These are phyloP conservation scores for Salvia rosmarinus DNA, from an alignment of 257 asterid genomes.

Conservation along the genomic window DNA sequence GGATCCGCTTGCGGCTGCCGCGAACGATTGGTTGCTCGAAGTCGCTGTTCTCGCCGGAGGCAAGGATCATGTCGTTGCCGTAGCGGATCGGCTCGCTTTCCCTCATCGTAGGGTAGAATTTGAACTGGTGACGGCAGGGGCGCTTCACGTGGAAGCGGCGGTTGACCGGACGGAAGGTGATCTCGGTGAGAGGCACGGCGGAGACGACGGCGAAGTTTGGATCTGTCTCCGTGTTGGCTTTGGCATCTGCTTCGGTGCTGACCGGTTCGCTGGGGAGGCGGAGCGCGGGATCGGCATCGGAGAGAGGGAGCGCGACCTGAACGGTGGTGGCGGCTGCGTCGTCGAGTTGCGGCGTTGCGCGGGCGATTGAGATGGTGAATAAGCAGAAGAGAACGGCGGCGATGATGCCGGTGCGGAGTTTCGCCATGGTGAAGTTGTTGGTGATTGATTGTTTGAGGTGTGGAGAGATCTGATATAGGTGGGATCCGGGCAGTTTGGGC, in stretches of 20 bases:
- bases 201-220: conserved; percentile 27
- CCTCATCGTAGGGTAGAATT: conserved; percentile 36
- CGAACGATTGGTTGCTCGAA: conserved; percentile 34
- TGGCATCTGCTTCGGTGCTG: conserved; percentile 32
- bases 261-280: conserved; percentile 41
- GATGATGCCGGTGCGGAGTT: conserved; percentile 35
- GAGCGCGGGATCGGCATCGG: conserved; percentile 31
- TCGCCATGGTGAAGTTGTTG: conserved; percentile 47
- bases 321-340: conserved; percentile 29
- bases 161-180: conserved; percentile 49
- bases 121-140: conserved; percentile 48
- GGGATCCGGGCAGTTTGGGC: conserved; percentile 42
- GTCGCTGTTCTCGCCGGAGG: conserved; percentile 48
- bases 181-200: conserved; percentile 37
- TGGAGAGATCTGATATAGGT: not conserved
- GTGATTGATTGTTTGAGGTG: not conserved
- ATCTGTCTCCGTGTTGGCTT: conserved; percentile 28
- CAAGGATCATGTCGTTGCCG: conserved; percentile 48
- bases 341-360: conserved; percentile 40
- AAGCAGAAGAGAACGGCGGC: conserved; percentile 49
- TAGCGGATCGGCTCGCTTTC: conserved; percentile 38
- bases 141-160: conserved; percentile 42
- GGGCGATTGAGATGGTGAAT: conserved; percentile 49
- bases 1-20: conserved; percentile 34
- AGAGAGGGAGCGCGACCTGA: conserved; percentile 32